phyloP scores from a whole-genome alignment of 768 basidiomycete species.

The Rhodocollybia butyracea region DNA sequence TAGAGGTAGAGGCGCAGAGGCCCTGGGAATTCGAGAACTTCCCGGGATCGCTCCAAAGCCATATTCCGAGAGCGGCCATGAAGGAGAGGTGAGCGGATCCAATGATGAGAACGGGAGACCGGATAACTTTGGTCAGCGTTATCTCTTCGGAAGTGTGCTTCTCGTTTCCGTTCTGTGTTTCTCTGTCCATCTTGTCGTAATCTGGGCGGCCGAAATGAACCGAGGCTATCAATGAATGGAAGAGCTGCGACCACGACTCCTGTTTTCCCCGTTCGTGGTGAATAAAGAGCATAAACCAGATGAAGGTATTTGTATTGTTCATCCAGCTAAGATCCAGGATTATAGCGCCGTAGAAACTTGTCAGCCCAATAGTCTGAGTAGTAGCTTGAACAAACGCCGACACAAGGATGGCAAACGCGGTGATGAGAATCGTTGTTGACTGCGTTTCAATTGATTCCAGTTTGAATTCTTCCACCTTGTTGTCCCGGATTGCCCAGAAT shows the following conservation, averaged over 20 bases:
- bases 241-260: neutral
- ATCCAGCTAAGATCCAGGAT: conserved; percentile 13
- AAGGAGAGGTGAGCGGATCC: conserved; percentile 18
- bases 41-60: conserved; percentile 16
- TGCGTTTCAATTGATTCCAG: neutral
- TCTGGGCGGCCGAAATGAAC: too few relatives aligned
- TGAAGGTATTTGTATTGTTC: conserved; percentile 10
- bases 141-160: neutral
- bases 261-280: neutral
- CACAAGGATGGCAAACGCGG: conserved; percentile 12
- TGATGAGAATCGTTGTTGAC: conserved; percentile 9
- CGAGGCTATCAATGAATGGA: neutral
- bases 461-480: conserved; percentile 3
- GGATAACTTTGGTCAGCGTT: neutral
- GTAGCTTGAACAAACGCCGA: conserved; percentile 9
- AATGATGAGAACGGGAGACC: conserved; percentile 10
- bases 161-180: neutral
- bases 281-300: conserved; percentile 3
- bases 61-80: conserved; percentile 17
- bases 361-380: neutral
- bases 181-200: neutral
- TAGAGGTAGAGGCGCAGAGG: neutral
- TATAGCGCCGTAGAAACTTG: conserved; percentile 5
- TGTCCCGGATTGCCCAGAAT: neutral
- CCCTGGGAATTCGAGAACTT: conserved; percentile 2